Evolutionary conservation across 768 basidiomycete species (phyloP).

Genomic region (Russula vinacea): DNA sequence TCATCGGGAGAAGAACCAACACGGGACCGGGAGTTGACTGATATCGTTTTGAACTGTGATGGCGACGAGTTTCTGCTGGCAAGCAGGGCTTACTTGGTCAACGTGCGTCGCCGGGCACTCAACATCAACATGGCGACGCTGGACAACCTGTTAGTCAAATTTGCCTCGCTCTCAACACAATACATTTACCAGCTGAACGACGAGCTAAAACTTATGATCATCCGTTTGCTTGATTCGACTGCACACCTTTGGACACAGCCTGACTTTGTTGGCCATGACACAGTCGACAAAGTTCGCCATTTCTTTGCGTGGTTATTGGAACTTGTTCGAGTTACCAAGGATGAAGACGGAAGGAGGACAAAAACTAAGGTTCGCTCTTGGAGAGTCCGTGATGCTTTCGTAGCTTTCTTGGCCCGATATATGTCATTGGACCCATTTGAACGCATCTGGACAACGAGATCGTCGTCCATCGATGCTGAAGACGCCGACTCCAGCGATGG

Average conservation of each 20-base stretch:
- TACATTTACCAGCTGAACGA: conserved; percentile 59
- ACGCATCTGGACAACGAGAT: conserved; percentile 43
- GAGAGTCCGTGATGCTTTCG: conserved; percentile 61
- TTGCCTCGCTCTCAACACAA: conserved; percentile 49
- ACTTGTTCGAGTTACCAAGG: conserved; percentile 35
- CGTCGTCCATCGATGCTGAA: conserved; percentile 5
- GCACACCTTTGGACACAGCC: conserved; percentile 53
- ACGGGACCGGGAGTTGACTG: conserved; percentile 58
- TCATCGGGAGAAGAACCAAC: conserved; percentile 56
- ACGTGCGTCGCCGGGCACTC: conserved; percentile 54
- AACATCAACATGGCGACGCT: conserved; percentile 51
- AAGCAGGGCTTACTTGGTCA: conserved; percentile 53
- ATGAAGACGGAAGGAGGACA: conserved; percentile 15
- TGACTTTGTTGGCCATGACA: conserved; percentile 30
- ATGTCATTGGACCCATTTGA: conserved; percentile 56
- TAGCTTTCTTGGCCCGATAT: conserved; percentile 65
- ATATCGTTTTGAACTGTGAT: conserved; percentile 48
- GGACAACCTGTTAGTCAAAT: conserved; percentile 49
- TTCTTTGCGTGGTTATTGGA: conserved; percentile 56
- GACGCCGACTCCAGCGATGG: conserved; percentile 10
- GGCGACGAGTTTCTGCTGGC: conserved; percentile 58
- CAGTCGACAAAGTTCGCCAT: conserved; percentile 45
- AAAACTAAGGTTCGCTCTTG: conserved; percentile 53
- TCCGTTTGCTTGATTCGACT: conserved; percentile 66
- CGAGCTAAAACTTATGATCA: conserved; percentile 48